Conservation (phyloP, 257 asterid genomes). For the Eustoma russellianum region DNA sequence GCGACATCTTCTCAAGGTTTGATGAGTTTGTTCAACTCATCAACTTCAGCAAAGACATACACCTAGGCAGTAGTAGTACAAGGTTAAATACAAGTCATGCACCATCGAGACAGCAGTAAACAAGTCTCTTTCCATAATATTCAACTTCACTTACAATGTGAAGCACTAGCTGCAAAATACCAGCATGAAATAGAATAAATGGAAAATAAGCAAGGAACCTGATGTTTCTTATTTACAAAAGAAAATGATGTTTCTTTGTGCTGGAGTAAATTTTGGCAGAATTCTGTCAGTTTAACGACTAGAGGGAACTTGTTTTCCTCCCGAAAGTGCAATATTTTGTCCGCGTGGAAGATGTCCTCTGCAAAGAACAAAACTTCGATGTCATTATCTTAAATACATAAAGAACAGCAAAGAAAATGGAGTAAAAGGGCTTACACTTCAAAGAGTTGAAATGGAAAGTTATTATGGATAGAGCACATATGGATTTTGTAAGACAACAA, state of each 20-base stretch:
- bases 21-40: conserved; percentile 41
- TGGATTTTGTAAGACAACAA: too few species aligned
- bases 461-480: too few species aligned
- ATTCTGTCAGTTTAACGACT: conserved; percentile 71
- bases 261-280: conserved; percentile 77
- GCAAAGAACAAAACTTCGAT: conserved; percentile 19
- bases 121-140: too few species aligned
- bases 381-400: neutral
- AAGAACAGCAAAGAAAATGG: too few species aligned
- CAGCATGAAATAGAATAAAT: conserved; percentile 3
- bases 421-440: neutral
- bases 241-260: conserved; percentile 45
- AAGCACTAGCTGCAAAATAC: neutral
- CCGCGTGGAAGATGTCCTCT: conserved; percentile 45
- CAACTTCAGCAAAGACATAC: conserved; percentile 67
- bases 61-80: conserved; percentile 54
- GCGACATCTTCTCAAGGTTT: conserved; percentile 59
- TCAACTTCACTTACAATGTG: too few species aligned
- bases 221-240: too few species aligned
- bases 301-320: conserved; percentile 72
- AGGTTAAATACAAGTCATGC: neutral
- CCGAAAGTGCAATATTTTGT: conserved; percentile 56
- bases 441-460: too few species aligned
- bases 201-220: conserved; percentile 36
- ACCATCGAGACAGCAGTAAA: neutral